Evolutionary conservation across 2,329 filamentous ascomycete species (phyloP), one percentile per base, ranked within the genome.

Genomic region (Penicillium sp.): DNA sequence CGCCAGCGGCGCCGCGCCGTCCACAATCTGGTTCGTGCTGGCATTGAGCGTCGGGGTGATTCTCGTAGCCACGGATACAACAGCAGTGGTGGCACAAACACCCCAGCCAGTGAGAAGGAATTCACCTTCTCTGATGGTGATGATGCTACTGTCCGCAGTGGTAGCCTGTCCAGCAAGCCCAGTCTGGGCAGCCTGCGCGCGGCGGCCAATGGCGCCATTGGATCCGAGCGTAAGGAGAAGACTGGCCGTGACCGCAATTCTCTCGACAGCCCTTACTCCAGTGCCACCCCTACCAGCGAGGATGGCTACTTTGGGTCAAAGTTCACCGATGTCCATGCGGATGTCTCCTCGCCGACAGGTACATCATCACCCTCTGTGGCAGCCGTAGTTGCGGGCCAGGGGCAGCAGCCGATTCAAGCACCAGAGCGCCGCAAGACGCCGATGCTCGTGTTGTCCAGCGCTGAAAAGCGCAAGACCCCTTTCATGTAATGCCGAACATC

Each of bases 1-100:
- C 89, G 93, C 51, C 90, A 94, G 62, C 89, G 93, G 50, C 89
- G 91, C 55, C 89, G 87, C 60, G 93, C 93, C 22, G 84, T 98
- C 36, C 84, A 90, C 74, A 96, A 89, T 65, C 80, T 98, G 40
- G 87, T 96, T 51, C 87, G 87, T 55, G 91, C 91, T 44, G 90
- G 91, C 13, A 79, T 93, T 53, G 88, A 89, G 63, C 87, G 93
- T 49, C 88, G 91, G 46, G 79, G 67, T n/a, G 65, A 79, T 76
- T 86, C 79, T 72, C 76, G 84, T 48, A 87, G 85, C 53, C 77
- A 81, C 53, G 85, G 83, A 66, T 81, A 78, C 40, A 74, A 75
- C 51, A 75, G 75, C 48, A 79, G 75, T 55, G 78, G 77, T 50
- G 88, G 87, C 49, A 90, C 85, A 69, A 88, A 89, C 73, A 94